These are phyloP conservation scores for Cutaneotrichosporon sp. DNA, from an alignment of 1,284 basidiomycete genomes.

Conservation along the genomic window DNA sequence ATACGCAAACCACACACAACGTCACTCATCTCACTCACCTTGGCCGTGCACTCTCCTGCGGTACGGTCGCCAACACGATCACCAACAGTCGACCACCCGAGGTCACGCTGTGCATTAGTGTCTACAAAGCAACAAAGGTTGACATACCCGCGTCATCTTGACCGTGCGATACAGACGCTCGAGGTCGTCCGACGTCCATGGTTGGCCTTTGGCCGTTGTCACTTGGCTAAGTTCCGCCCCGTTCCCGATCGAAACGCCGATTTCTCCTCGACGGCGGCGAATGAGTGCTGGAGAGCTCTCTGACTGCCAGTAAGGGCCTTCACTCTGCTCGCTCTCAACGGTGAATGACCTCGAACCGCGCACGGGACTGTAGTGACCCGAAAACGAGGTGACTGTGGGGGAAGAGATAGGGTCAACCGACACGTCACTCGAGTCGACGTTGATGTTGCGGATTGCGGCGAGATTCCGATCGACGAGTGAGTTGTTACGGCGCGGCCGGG, in stretches of 20 bases:
- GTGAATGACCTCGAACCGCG: neutral
- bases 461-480: conserved; percentile 1
- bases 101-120: conserved; percentile 4
- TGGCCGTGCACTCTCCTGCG: conserved; percentile 6
- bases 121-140: neutral
- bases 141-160: conserved; percentile 10
- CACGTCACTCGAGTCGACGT: conserved; percentile 10
- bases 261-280: neutral
- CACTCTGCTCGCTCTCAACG: conserved; percentile 7
- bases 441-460: conserved; percentile 5
- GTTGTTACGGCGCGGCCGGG: conserved; percentile 2
- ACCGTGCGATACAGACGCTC: conserved; percentile 14
- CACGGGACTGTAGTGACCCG: neutral
- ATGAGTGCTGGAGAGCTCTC: neutral
- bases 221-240: neutral
- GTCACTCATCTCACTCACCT: neutral
- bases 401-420: neutral
- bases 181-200: conserved; percentile 12
- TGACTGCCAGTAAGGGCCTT: neutral
- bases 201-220: neutral
- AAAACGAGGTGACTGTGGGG: conserved; percentile 4
- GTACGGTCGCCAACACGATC: conserved; percentile 8
- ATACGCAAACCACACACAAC: neutral
- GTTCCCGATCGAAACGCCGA: neutral
- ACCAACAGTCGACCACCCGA: conserved; percentile 6